Evolutionary conservation across 768 basidiomycete species (phyloP), one percentile per base, ranked within the genome.

Genomic region (Thelephora ganbajun): DNA sequence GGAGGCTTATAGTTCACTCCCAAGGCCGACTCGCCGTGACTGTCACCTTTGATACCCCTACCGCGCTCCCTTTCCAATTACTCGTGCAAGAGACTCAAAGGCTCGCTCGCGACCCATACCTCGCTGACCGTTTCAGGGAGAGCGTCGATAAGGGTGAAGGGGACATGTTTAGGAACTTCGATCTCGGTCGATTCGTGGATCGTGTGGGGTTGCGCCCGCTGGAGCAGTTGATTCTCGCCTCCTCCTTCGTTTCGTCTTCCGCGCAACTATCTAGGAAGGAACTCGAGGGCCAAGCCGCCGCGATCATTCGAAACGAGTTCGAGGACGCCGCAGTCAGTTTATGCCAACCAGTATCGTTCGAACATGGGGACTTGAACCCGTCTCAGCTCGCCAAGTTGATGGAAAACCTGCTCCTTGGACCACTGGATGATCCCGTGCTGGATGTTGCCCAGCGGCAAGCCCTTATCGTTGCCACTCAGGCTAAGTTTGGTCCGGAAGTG

Each of bases 1-100:
- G 93, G 52, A 84, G 94, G 53, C 83, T 96, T 65, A 88, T 97
- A 60, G 79, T 84, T 46, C 86, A 90, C 56, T 88, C 89, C 19
- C 82, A 86, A 65, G 69, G 76, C 44, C 76, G 86, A 51, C 73
- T 85, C 39, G 61, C 75, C 19, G 70, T 79, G 19, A 65, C 74
- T 30, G 68, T 73, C 46, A 69, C 76, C n/a, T 80, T 81, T 53
- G 86, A 87, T 59, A 66, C 81, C n/a, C 84, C 84, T 23, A 75
- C 77, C 35, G 74, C 81, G 43, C 69, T 92, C 44, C 84, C 86
- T 12, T 88, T 90, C 61, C 83, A 87, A 35, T 73, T 93, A 16
- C 75, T 93, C 20, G 77, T 85, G 30, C 86, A 91, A 66, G 91
- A 92, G 66, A 85, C 79, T 1, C 85, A 89, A 57, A 79, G 89